Percentiles rank a stretch among this genome's conserved stretches.
phyloP scores from a whole-genome alignment of 352 stramenopile genomes.

The Phytopythium aichiense region DNA sequence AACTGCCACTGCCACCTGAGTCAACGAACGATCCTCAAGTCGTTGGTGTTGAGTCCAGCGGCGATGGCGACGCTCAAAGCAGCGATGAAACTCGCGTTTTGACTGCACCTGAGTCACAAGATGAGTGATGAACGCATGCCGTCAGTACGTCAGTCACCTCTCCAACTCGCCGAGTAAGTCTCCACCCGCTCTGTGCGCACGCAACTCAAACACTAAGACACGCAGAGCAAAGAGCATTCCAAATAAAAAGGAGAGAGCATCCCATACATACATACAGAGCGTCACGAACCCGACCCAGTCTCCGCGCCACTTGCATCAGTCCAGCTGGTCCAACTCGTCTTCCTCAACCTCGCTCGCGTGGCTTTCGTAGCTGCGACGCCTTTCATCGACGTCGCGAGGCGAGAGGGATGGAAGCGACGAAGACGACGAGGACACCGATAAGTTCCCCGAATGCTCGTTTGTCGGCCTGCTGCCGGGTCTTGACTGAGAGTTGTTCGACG shows the following conservation, averaged over 20 bases:
- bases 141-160: not conserved
- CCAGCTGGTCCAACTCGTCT: slow-evolving; percentile 66
- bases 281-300: not conserved
- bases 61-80: not conserved
- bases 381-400: slow-evolving; percentile 5
- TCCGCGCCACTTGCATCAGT: slow-evolving; percentile 23
- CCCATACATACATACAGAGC: slow-evolving; percentile 3
- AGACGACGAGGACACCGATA: slow-evolving; percentile 27
- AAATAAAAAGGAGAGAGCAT: not conserved
- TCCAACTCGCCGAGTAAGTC: not conserved
- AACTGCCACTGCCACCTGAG: not conserved
- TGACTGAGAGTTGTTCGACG: slow-evolving; percentile 13
- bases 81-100: no score
- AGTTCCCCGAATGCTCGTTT: slow-evolving; percentile 6
- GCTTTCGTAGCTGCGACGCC: slow-evolving; percentile 20
- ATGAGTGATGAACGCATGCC: not conserved
- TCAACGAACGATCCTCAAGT: not conserved
- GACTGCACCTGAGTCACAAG: not conserved
- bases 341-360: slow-evolving; percentile 30
- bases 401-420: slow-evolving; percentile 17
- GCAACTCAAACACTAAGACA: not conserved
- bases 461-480: slow-evolving; percentile 12
- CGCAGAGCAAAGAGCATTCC: slow-evolving; percentile 5
- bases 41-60: not conserved
- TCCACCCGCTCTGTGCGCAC: not conserved